Evolutionary conservation across 2,329 filamentous ascomycete genomes (phyloP), one percentile per base, ranked within the genome.

Genomic region (Fusarium sp.): DNA sequence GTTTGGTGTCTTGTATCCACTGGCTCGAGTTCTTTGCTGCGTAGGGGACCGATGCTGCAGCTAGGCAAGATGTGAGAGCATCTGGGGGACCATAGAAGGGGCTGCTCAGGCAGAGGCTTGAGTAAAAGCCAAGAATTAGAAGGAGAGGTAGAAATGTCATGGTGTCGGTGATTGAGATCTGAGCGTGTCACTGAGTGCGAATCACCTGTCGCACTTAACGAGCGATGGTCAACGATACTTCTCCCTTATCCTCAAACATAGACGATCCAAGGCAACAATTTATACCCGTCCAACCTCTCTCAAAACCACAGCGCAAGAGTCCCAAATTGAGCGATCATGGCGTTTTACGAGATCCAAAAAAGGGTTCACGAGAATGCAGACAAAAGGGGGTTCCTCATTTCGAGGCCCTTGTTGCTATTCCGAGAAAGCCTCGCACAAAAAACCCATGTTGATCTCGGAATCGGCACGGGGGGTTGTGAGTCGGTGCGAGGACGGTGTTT

Each of bases 1-100:
- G 80, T 14, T 73, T 72, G 2, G 73, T 78, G 67, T 84, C 83
- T 6, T 78, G 67, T 4, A 76, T 72, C 83, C 84, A 86, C 9
- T 68, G 69, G 2, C 70, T 27, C 0, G 80, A 76, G 48, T 73
- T 73, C 14, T 69, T 58, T 0, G 67, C 67, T 27, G 70, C 65
- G 54, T 73, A 73, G 4, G 78, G 76, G 0, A 80, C 77, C 2
- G 64, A 64, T 8, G 73, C 76, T 1, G 68, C 63, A 11, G 73
- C 65, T 7, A 82, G 79, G 22, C 81, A 82, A 20, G 75, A 67
- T 6, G 75, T 69, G 5, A 82, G 65, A 20, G 63, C 60, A 14
- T 64, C 71, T 2, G 71, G 48, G 0, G 59, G 65, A 18, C 57
- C 48, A 41, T 14, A 65, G 48, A 50, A 64, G 7, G 67, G 27